A percentile compares a stretch with the other conserved stretches of the same genome.
Evolutionary conservation across 768 basidiomycete genomes (phyloP).

Genomic region (Hirschioporus abietinus): DNA sequence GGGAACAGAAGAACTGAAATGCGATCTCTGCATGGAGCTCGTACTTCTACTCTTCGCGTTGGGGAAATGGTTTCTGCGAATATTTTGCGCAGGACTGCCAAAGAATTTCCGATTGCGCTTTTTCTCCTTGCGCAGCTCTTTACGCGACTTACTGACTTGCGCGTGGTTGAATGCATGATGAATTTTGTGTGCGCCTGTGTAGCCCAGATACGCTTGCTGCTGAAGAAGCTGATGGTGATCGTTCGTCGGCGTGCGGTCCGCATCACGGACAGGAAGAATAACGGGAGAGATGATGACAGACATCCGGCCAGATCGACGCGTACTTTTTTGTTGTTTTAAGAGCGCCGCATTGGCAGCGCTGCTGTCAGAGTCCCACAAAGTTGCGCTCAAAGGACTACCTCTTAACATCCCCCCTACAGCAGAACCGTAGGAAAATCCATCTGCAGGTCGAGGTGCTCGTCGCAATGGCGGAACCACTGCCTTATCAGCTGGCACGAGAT

Average conservation of each 20-base stretch:
- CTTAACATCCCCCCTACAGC: slow-evolving; percentile 40
- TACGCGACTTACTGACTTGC: slow-evolving; percentile 47
- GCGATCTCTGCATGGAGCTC: slow-evolving; percentile 46
- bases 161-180: slow-evolving; percentile 32
- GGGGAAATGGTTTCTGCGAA: slow-evolving; percentile 56
- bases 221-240: slow-evolving; percentile 6
- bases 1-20: slow-evolving; percentile 24
- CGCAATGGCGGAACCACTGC: slow-evolving; percentile 13
- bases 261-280: slow-evolving; percentile 46
- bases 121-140: slow-evolving; percentile 62
- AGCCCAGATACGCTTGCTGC: not conserved
- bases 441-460: slow-evolving; percentile 16
- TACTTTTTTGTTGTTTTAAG: slow-evolving; percentile 19
- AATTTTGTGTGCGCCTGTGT: slow-evolving; percentile 18
- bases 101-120: slow-evolving; percentile 60
- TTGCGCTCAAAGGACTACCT: slow-evolving; percentile 48
- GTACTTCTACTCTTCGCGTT: slow-evolving; percentile 57
- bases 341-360: slow-evolving; percentile 22
- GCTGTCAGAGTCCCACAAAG: slow-evolving; percentile 39
- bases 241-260: slow-evolving; percentile 51
- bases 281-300: slow-evolving; percentile 45
- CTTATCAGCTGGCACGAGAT: slow-evolving; percentile 25
- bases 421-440: slow-evolving; percentile 18
- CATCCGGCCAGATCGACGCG: slow-evolving; percentile 26
- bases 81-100: slow-evolving; percentile 38